Base-by-base conservation (phyloP, 1,139 yeast species). In the Geotrichum reessii region DNA sequence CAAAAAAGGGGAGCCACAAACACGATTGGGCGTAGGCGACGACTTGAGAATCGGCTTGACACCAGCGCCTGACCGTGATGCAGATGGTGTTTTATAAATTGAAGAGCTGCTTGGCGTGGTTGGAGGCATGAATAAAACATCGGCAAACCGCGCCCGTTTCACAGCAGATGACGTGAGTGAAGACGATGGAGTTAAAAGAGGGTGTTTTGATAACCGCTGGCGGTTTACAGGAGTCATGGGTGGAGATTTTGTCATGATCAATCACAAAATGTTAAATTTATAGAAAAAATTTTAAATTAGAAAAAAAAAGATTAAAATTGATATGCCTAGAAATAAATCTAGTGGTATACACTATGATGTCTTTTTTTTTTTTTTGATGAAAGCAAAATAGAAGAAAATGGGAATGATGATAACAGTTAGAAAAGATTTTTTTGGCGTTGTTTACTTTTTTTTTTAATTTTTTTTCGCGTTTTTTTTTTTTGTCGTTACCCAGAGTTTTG, bases 101-200 rank as follows among this genome's bases (percentile, higher is more conserved):
- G 55, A 19, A 47, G 44, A 9, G 49, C 46, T n/a, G 49, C 46
- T n/a, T 19, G 44, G 31, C 3, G 42, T 33, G 25, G 47, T 25
- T 9, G 58, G 51, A 1, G 54, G 25, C 31, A 42, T 51, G 9
- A 22, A 33, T 40, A 56, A 46, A 3, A 51, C 31, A 21, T 56
- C 58, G 3, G 58, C 52, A 21, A 56, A 56, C 19, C 58, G 55
- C 12, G 58, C 46, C 3, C 57, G 48, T 22, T 55, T 55, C 11
- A 46, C 28, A 25, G 54, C 28, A 11, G 56, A 47, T 6, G 52
- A 47, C 22, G 50, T 55, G 9, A 22, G 2, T 2, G 50, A 44
- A 5, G 54, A 51, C n/a, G 47, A 51, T 3, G 55, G 50, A 9
- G 55, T 37, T 2, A 14, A 37, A 14, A 14, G 42, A 19, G 42